Evolutionary conservation across 2,329 filamentous ascomycete genomes (phyloP).

Genomic region (Acarospora socialis): DNA sequence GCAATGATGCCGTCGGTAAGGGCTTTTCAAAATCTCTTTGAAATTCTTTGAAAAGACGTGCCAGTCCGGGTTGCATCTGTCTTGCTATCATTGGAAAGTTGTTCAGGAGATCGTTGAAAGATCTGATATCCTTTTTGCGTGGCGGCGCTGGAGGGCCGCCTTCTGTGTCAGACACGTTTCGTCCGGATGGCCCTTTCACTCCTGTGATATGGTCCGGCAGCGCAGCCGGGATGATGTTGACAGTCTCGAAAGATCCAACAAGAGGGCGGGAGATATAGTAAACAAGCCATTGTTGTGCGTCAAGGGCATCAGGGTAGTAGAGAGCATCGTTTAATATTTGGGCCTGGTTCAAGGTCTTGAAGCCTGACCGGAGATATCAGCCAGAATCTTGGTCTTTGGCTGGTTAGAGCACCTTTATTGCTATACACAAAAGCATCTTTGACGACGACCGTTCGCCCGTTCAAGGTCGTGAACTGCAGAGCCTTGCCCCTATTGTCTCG

Average conservation of each 20-base stretch:
- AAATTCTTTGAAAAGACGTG: slow-evolving; percentile 83
- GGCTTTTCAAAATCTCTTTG: slow-evolving; percentile 72
- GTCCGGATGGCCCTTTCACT: slow-evolving; percentile 13
- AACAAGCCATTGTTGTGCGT: slow-evolving; percentile 85
- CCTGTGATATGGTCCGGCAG: slow-evolving; percentile 33
- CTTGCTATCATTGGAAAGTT: slow-evolving; percentile 90
- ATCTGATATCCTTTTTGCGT: slow-evolving; percentile 80
- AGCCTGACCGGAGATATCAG: slow-evolving; percentile 43
- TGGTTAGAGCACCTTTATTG: slow-evolving; percentile 82
- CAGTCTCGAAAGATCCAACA: slow-evolving; percentile 67
- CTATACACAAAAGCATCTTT: slow-evolving; percentile 89
- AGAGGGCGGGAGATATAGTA: slow-evolving; percentile 91
- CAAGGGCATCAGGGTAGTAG: slow-evolving; percentile 79
- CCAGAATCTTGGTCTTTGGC: slow-evolving; percentile 3
- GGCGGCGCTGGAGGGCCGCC: slow-evolving; percentile 31
- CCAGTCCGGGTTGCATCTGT: slow-evolving; percentile 87
- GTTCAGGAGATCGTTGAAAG: slow-evolving; percentile 76
- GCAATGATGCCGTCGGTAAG: slow-evolving; percentile 54
- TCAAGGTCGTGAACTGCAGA: slow-evolving; percentile 83
- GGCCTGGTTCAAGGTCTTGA: slow-evolving; percentile 81
- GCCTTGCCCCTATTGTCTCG: slow-evolving; percentile 85
- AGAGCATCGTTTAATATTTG: slow-evolving; percentile 71
- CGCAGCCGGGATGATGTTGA: slow-evolving; percentile 53
- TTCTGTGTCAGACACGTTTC: slow-evolving; percentile 20
- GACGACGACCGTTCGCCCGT: slow-evolving; percentile 82